Evolutionary conservation across 805 yeast species (phyloP).

Genomic region (Yarrowia sp.): DNA sequence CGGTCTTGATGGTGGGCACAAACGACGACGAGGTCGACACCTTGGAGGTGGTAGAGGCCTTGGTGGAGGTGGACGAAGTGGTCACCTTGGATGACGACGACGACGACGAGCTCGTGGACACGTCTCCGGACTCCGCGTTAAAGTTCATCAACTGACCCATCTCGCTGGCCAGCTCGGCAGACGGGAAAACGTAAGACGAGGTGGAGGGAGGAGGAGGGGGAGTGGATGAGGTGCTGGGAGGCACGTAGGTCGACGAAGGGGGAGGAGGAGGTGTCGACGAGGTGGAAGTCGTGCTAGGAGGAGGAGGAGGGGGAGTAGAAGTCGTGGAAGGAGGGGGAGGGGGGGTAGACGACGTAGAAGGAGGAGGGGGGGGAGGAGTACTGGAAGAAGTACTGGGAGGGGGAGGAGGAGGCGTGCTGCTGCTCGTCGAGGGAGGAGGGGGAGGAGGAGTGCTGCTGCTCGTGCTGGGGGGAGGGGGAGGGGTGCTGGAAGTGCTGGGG

Average conservation of each 20-base stretch:
- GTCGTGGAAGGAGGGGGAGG: conserved; percentile 7
- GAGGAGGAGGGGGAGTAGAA: neutral
- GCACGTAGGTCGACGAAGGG: neutral
- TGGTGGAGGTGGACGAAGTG: neutral
- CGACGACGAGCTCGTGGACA: neutral
- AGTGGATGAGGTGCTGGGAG: no score
- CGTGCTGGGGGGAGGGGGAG: conserved; percentile 1
- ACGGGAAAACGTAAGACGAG: neutral
- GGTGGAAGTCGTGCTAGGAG: neutral
- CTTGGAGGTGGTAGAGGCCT: neutral
- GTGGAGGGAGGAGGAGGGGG: neutral
- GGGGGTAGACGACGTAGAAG: neutral
- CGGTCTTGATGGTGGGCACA: conserved; percentile 20
- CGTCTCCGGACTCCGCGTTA: conserved; percentile 1
- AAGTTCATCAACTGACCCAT: conserved; percentile 15
- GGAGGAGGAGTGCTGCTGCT: neutral
- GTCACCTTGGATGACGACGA: neutral
- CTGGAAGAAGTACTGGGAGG: neutral
- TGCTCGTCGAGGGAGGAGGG: neutral
- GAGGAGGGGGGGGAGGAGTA: neutral
- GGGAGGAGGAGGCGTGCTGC: neutral
- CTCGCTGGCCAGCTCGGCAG: conserved; percentile 4
- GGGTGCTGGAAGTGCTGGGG: neutral
- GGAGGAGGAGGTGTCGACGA: neutral
- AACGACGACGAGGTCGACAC: conserved; percentile 2